Conservation (phyloP, 805 yeast genomes). For the Tetrapisispora phaffii region DNA sequence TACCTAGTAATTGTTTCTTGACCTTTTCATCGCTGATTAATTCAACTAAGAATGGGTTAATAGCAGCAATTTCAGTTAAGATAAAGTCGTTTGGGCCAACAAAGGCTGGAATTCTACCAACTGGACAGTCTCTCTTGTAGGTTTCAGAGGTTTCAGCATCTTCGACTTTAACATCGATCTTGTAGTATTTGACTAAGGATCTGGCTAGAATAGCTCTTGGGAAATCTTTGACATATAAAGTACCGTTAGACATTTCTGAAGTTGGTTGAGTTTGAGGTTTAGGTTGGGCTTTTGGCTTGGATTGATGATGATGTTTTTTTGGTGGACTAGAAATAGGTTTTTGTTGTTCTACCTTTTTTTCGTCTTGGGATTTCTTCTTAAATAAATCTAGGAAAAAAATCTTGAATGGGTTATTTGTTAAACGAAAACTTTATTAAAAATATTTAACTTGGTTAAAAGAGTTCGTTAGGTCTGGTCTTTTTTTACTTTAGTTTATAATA, state of each 20-base stretch:
- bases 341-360: not conserved
- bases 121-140: conserved; percentile 48
- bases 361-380: not conserved
- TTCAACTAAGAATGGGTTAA: conserved; percentile 40
- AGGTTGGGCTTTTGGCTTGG: not conserved
- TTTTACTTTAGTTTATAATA: not conserved
- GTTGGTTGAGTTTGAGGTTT: conserved; percentile 5
- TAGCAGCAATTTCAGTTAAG: conserved; percentile 58
- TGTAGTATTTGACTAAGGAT: conserved; percentile 47
- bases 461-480: not conserved
- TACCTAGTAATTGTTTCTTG: conserved; percentile 45
- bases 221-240: conserved; percentile 34
- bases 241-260: conserved; percentile 4
- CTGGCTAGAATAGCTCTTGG: conserved; percentile 27
- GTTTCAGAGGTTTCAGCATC: conserved; percentile 24
- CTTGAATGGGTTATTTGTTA: not conserved
- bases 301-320: not conserved
- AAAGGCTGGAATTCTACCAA: conserved; percentile 57
- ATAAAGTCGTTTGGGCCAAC: conserved; percentile 66
- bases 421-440: conserved; percentile 1
- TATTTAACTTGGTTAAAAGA: not conserved
- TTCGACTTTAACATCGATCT: conserved; percentile 47
- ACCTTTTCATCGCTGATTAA: conserved; percentile 29
- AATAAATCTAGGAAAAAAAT: conserved; percentile 2
- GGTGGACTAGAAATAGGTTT: not conserved